phyloP scores from a whole-genome alignment of 306 rosid species.

The Acacia melanoxylon region DNA sequence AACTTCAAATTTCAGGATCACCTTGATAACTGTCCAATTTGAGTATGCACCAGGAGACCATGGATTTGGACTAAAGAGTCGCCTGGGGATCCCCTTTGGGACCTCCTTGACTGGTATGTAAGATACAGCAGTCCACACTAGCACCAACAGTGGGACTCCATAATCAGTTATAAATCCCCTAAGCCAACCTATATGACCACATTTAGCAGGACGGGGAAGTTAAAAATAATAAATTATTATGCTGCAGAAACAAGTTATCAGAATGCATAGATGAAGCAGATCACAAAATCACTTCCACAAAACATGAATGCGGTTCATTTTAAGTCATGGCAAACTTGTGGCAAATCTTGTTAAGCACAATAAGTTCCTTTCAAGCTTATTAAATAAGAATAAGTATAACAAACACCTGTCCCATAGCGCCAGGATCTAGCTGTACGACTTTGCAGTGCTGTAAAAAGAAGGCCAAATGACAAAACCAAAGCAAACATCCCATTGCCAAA shows the following conservation, averaged over 20 bases:
- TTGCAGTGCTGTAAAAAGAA: constrained; percentile 65
- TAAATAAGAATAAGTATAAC: not conserved
- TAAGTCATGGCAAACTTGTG: not conserved
- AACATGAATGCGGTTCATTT: constrained; percentile 1
- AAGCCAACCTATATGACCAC: constrained; percentile 43
- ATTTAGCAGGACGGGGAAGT: not conserved
- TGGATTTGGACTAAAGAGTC: constrained; percentile 77
- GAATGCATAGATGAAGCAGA: not conserved
- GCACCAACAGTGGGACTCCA: constrained; percentile 81
- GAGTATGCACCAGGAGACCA: constrained; percentile 78
- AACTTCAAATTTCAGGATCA: constrained; percentile 11
- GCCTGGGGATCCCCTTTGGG: constrained; percentile 68
- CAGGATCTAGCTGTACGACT: constrained; percentile 89
- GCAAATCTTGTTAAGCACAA: not conserved
- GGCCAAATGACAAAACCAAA: constrained; percentile 80
- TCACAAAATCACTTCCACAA: not conserved
- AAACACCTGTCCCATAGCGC: constrained; percentile 80
- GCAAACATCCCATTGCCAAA: constrained; percentile 96
- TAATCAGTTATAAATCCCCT: constrained; percentile 71
- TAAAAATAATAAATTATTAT: not conserved
- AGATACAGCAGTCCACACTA: constrained; percentile 68
- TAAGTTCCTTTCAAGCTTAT: constrained; percentile 5
- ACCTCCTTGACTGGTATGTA: constrained; percentile 67
- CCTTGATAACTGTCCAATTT: constrained; percentile 73
- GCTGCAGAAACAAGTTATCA: not conserved